Evolutionary conservation across 257 asterid species (phyloP).

Genomic region (Catharanthus roseus): DNA sequence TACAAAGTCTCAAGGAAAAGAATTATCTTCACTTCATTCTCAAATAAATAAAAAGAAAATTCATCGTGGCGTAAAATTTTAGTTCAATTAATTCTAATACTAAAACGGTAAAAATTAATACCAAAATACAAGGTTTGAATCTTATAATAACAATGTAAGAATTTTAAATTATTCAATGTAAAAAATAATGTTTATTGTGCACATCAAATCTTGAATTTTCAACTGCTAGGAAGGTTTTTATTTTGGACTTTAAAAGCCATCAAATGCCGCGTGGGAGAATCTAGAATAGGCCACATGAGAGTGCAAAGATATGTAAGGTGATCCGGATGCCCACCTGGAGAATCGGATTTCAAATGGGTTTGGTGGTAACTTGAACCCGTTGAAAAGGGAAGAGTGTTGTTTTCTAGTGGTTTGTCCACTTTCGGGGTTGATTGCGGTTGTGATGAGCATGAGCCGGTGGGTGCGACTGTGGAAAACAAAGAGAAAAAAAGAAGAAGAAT

Average conservation of each 20-base stretch:
- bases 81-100: too few species aligned
- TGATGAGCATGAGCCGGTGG: slow-evolving; percentile 17
- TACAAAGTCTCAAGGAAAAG: slow-evolving; percentile 18
- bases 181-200: too few species aligned
- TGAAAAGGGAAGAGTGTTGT: neutral
- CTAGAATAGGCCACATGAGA: neutral
- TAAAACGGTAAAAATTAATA: too few species aligned
- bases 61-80: neutral
- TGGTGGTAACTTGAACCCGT: slow-evolving; percentile 15
- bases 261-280: too few species aligned
- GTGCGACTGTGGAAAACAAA: slow-evolving; percentile 17
- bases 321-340: slow-evolving; percentile 10
- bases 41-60: neutral
- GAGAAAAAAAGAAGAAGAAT: too few species aligned
- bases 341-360: slow-evolving; percentile 5
- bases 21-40: slow-evolving; percentile 1
- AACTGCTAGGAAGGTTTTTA: too few species aligned
- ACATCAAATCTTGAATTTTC: too few species aligned
- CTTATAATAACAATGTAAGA: too few species aligned
- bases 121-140: too few species aligned
- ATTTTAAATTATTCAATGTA: too few species aligned
- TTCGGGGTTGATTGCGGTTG: neutral
- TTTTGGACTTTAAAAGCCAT: too few species aligned
- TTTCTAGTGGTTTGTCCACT: slow-evolving; percentile 3
- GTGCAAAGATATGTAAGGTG: neutral